phyloP scores from a whole-genome alignment of 73 alveolate genomes.

The Paramecium sonneborni region DNA sequence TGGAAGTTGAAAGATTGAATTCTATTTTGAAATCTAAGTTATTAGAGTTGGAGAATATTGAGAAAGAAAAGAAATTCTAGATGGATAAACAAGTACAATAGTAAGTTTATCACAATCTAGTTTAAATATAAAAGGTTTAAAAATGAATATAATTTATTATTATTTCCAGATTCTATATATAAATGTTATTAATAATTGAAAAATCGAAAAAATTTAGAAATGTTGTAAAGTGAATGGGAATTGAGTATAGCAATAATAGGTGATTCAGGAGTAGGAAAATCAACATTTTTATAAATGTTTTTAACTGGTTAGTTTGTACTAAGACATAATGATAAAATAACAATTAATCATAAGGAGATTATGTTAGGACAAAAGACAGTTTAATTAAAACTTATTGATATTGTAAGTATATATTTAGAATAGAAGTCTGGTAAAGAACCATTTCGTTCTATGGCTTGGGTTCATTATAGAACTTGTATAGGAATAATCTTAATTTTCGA shows the following conservation, averaged over 20 bases:
- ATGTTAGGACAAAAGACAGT: background rate
- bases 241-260: background rate
- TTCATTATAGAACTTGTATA: background rate
- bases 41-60: background rate
- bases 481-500: slow-evolving; percentile 14
- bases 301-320: background rate
- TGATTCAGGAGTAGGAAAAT: background rate
- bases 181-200: too few species aligned
- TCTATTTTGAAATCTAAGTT: background rate
- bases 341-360: background rate
- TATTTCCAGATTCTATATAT: background rate
- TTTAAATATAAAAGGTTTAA: background rate
- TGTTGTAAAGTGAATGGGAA: background rate
- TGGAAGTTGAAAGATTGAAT: background rate
- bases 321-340: background rate
- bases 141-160: background rate
- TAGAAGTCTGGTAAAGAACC: slow-evolving; percentile 25
- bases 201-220: too few species aligned
- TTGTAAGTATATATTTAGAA: background rate
- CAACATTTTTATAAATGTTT: background rate
- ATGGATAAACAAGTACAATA: background rate
- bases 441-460: slow-evolving; percentile 40
- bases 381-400: background rate
- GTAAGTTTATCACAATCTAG: too few species aligned
- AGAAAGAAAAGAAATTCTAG: background rate